Base-by-base conservation (phyloP, 2,329 filamentous ascomycete genomes). In the Fusarium falciforme region DNA sequence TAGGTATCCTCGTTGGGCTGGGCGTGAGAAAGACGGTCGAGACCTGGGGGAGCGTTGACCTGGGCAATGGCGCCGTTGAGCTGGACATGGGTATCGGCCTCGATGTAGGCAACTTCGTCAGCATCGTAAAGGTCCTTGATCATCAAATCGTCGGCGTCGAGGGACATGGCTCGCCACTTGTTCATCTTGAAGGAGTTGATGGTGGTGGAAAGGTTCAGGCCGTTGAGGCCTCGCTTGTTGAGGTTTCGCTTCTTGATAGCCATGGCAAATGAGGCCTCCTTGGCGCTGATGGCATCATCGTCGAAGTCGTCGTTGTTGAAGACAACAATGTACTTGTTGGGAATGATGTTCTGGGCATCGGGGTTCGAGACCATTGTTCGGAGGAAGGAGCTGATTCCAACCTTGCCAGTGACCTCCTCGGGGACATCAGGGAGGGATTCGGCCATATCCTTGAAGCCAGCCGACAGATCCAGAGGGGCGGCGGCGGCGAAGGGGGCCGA, bases 251-350 rank as follows among this genome's bases (percentile, higher is more conserved):
- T 90, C 79, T 87, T 83, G 65, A 92, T 80, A 52, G 86, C 80
- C 47, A 84, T 78, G 66, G 83, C 84, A 77, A 90, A 84, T 65
- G 81, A 83, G 35, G 83, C 80, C 77, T 89, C 82, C 79, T 90
- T 88, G 58, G 85, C 82, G 40, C 83, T 80, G 76, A 92, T 86
- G 40, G 83, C 82, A 17, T 84, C 85, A 25, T 86, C 82, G 70
- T 82, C 83, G 74, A 85, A 86, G 64, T 85, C 87, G 72, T 84
- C 84, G 80, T 91, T 89, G 84, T 91, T 52, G 27, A 52, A 92
- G 67, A 92, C 89, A 64, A 92, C 89, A 71, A 93, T 92, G 81
- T 91, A 93, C 58, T 85, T 84, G 82, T 89, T 87, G 38, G 87
- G 82, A 57, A 92, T 86, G 67, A 87, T 80, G 75, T 89, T 83